phyloP scores from a whole-genome alignment of 1,284 basidiomycete species.

The Mrakiaceae sp. region DNA sequence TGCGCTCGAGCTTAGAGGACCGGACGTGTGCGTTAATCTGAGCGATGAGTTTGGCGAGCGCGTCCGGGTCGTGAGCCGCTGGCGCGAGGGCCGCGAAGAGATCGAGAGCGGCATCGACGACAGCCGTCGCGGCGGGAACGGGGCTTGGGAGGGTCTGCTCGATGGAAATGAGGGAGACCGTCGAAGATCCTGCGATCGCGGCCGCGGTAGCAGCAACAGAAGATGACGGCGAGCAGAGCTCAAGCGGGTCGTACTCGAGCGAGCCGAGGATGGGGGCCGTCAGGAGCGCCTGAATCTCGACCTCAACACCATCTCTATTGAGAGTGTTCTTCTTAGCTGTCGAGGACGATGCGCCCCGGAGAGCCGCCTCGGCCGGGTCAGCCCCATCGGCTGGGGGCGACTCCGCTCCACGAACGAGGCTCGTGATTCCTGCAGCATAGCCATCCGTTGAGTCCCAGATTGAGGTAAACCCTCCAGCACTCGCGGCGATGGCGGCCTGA shows the following conservation, averaged over 20 bases:
- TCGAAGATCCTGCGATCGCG: not conserved
- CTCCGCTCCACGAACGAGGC: slow-evolving; percentile 39
- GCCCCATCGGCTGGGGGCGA: slow-evolving; percentile 3
- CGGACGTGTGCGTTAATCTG: slow-evolving; percentile 50
- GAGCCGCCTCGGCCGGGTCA: slow-evolving; percentile 16
- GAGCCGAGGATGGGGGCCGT: slow-evolving; percentile 70
- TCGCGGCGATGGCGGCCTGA: slow-evolving; percentile 85
- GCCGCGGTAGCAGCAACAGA: slow-evolving; percentile 15
- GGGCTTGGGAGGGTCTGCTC: slow-evolving; percentile 47
- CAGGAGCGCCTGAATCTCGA: slow-evolving; percentile 57
- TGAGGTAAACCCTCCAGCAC: slow-evolving; percentile 68
- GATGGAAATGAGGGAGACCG: slow-evolving; percentile 32
- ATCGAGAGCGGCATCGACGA: slow-evolving; percentile 79
- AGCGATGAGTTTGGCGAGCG: slow-evolving; percentile 55
- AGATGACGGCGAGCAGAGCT: slow-evolving; percentile 44
- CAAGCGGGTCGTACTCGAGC: slow-evolving; percentile 74
- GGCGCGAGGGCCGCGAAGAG: slow-evolving; percentile 67
- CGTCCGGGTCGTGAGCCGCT: slow-evolving; percentile 60
- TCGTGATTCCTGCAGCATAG: slow-evolving; percentile 86
- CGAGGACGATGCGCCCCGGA: slow-evolving; percentile 7
- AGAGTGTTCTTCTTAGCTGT: slow-evolving; percentile 45
- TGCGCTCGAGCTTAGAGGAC: slow-evolving; percentile 75
- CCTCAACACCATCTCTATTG: slow-evolving; percentile 68
- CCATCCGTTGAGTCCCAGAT: slow-evolving; percentile 83
- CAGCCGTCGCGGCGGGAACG: slow-evolving; percentile 66